Conservation (phyloP, 345 rosid genomes). For the Zanthoxylum bungeanum region DNA sequence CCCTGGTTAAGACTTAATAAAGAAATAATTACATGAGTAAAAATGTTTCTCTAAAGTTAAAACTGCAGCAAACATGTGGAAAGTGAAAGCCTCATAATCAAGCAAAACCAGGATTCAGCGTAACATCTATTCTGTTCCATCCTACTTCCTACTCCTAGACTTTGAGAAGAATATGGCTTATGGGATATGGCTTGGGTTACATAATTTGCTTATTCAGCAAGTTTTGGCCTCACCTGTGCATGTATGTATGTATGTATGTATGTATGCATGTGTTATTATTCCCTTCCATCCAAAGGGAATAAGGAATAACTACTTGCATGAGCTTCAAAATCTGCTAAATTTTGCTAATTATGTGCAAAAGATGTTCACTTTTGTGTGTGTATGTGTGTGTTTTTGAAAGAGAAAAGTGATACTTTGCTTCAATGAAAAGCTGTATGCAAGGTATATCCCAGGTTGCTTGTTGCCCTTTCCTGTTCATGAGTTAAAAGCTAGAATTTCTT, state of each 20-base stretch:
- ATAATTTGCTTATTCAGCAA: not conserved
- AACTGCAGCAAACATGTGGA: not conserved
- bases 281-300: not conserved
- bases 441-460: conserved; percentile 9
- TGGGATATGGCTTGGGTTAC: not conserved
- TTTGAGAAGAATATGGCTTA: not conserved
- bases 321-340: not conserved
- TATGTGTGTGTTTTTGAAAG: not conserved
- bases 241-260: too few relatives aligned
- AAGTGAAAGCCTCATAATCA: not conserved
- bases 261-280: too few relatives aligned
- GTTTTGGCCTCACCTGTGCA: not conserved
- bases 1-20: too few relatives aligned
- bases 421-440: conserved; percentile 24
- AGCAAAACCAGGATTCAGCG: not conserved
- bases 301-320: conserved; percentile 5
- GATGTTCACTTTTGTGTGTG: not conserved
- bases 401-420: conserved; percentile 30
- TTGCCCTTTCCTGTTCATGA: conserved; percentile 14
- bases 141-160: not conserved
- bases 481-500: not conserved
- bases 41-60: not conserved
- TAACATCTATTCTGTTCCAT: too few relatives aligned
- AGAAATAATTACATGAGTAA: not conserved
- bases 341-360: not conserved